These are phyloP conservation scores for Cerrena zonata DNA, from an alignment of 1,284 basidiomycete species.

Conservation along the genomic window DNA sequence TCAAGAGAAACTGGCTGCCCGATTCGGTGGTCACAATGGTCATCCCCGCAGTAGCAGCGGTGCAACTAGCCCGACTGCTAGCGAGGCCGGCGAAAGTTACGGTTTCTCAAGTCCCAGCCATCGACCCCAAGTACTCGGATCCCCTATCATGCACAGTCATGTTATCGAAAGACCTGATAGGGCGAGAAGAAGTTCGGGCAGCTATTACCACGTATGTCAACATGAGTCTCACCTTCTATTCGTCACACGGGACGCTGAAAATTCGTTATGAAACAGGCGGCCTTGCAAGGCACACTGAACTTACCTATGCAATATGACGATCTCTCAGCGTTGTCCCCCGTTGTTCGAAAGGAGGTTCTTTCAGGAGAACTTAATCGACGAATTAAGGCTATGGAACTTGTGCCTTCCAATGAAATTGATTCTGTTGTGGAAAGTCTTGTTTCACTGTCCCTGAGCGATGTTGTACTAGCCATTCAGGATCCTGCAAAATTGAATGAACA, in stretches of 20 bases:
- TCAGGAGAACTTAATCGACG: conserved; percentile 75
- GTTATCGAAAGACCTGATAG: conserved; percentile 55
- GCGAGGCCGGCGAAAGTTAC: conserved; percentile 72
- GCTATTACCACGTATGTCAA: conserved; percentile 67
- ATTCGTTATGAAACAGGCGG: conserved; percentile 64
- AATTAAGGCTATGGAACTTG: conserved; percentile 50
- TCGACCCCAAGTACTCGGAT: conserved; percentile 44
- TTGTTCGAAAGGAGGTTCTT: conserved; percentile 78
- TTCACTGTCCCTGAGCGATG: conserved; percentile 63
- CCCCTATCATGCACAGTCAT: conserved; percentile 41
- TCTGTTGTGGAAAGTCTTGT: conserved; percentile 65
- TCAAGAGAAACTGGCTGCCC: conserved; percentile 79
- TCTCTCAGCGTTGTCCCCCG: conserved; percentile 70
- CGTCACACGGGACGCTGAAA: no score
- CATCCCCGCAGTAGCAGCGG: conserved; percentile 73
- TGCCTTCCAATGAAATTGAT: conserved; percentile 53
- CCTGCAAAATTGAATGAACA: conserved; percentile 58
- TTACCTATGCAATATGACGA: conserved; percentile 79
- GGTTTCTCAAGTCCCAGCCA: conserved; percentile 67
- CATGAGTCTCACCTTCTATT: not conserved
- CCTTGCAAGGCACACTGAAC: conserved; percentile 69
- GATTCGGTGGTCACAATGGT: conserved; percentile 66
- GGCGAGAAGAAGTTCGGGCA: conserved; percentile 69
- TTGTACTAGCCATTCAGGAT: conserved; percentile 71
- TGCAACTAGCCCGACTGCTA: conserved; percentile 73